phyloP scores from a whole-genome alignment of 257 asterid genomes.

The Fraxinus anomala region DNA sequence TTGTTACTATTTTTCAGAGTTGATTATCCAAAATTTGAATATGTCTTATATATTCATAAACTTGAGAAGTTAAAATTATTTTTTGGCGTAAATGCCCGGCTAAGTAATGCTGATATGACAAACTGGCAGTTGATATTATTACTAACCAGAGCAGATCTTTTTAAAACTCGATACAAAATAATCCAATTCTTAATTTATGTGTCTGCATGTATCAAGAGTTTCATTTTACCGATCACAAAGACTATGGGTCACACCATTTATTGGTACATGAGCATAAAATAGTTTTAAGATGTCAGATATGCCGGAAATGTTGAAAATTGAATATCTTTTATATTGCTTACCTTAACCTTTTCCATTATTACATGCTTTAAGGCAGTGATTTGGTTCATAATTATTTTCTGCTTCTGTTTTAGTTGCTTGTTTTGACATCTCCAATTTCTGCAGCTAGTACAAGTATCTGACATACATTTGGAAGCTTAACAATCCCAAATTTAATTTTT shows the following conservation, averaged over 20 bases:
- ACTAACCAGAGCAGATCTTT: neutral
- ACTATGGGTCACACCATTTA: neutral
- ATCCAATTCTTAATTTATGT: neutral
- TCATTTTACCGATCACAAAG: neutral
- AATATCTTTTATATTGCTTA: neutral
- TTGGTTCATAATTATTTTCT: neutral
- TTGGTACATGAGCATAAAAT: neutral
- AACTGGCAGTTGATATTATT: neutral
- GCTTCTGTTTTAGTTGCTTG: conserved; percentile 1
- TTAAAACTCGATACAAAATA: neutral
- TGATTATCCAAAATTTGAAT: neutral
- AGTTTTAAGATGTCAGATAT: neutral
- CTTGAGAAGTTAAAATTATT: neutral
- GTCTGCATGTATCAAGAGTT: neutral
- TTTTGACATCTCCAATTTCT: conserved; percentile 14
- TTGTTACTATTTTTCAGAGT: neutral
- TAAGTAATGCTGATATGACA: neutral
- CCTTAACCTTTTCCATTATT: neutral
- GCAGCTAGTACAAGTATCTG: neutral
- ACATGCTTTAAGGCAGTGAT: neutral
- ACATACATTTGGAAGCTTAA: conserved; percentile 11
- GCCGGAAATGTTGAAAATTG: neutral
- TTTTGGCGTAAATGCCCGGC: neutral
- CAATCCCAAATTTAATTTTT: conserved; percentile 7
- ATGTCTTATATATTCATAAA: neutral